Evolutionary conservation across 106 monocot species (phyloP), one percentile per base, ranked within the genome.

Genomic region (Dendrobium chrysotoxum): DNA sequence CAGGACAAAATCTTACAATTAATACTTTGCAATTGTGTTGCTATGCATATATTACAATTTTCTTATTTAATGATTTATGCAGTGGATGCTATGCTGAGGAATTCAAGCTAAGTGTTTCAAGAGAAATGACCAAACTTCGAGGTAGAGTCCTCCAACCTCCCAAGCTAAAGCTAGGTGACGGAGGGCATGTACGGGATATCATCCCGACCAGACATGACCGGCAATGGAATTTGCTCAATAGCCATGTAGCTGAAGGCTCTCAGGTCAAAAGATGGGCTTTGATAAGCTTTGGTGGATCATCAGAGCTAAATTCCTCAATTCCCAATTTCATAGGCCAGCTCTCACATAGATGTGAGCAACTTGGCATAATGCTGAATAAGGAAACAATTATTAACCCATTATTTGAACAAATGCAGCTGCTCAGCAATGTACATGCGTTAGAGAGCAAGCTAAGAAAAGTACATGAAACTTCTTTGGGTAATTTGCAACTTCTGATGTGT

Each of bases 101-200:
- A 41, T 98, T 98, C 81, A 89, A 91, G 7, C 85, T 98, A 6
- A 83, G 83, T 30, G 87, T 98, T 30, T 92, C 94, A 2, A 89
- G 78, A 66, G 89, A 97, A 73, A 97, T 97, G 96, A 93, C 94
- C 1, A 79, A 91, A 72, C 86, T 97, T 38, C 80, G 45, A 0
- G 96, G 94, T 25, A 90, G 96, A 81, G 96, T 97, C 40, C 94
- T 97, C 47, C 87, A 92, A 79, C 94, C 96, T 50, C 96, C 94
- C 1, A 94, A 90, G 82, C 88, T 97, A 54, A 97, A 88, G 80
- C 83, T 97, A 16, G 96, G 96, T 8, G 84, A 88, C 26, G 89
- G 92, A 4, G 96, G 96, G n/a, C 83, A 57, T 54, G 84, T 96
- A 3, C 84, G 77, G 72, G 86, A 92, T 40, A 77, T 97, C 21